Conservation (phyloP, 495 filamentous ascomycete species). For the Penicillium cinerascens region DNA sequence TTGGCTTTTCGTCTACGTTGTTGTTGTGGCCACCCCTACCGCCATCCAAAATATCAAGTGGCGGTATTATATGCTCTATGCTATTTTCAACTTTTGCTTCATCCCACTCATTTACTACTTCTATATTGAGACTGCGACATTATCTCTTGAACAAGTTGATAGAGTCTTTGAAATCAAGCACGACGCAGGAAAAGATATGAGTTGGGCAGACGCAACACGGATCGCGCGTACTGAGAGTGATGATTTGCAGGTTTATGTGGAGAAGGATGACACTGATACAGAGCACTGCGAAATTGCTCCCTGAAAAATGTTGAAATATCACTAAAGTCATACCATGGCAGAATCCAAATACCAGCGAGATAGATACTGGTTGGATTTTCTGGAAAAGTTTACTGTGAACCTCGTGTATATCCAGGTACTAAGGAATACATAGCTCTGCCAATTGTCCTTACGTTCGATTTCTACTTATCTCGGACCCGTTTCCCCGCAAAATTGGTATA, state of each 20-base stretch:
- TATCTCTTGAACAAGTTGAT: constrained; percentile 33
- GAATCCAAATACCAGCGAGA: too few relatives aligned
- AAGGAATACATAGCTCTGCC: too few relatives aligned
- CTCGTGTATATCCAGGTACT: too few relatives aligned
- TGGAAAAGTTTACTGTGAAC: too few relatives aligned
- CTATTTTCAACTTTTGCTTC: constrained; percentile 29
- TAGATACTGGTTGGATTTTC: too few relatives aligned
- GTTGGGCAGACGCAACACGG: background rate
- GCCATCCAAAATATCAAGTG: constrained; percentile 27
- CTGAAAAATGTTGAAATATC: background rate
- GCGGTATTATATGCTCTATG: constrained; percentile 32
- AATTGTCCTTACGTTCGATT: too few relatives aligned
- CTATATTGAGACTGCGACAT: constrained; percentile 28
- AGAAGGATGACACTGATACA: background rate
- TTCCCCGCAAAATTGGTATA: too few relatives aligned
- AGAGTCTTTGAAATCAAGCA: constrained; percentile 16
- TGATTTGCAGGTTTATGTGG: background rate
- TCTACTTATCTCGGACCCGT: too few relatives aligned
- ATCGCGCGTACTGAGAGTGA: background rate
- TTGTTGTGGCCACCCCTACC: constrained; percentile 34
- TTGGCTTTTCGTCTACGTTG: constrained; percentile 25
- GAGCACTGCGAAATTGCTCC: background rate
- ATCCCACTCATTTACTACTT: constrained; percentile 31
- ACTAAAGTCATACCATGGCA: too few relatives aligned
- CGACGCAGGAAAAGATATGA: background rate